Percentiles rank a stretch among this genome's conserved stretches.
phyloP scores from a whole-genome alignment of 371 early-diverging fungal species.

The Gilbertella persicaria region DNA sequence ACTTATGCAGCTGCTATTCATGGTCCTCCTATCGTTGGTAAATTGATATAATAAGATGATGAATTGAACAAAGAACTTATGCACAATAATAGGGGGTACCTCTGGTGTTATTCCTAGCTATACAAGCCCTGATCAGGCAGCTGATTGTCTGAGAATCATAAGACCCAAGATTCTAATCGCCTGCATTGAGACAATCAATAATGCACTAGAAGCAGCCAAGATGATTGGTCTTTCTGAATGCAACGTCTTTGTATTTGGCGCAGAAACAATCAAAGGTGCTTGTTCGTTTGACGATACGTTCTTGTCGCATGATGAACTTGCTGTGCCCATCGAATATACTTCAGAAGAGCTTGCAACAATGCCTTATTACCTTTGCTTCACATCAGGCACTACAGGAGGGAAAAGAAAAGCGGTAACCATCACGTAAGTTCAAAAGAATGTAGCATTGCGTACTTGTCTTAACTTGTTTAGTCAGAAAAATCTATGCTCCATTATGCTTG shows the following conservation, averaged over 20 bases:
- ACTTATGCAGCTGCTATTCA: neutral
- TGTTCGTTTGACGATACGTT: constrained; percentile 16
- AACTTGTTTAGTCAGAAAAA: too few species aligned
- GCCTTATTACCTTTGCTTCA: constrained; percentile 19
- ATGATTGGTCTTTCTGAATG: constrained; percentile 44
- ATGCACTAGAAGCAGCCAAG: constrained; percentile 50
- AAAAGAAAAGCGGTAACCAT: constrained; percentile 19
- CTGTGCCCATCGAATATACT: constrained; percentile 4
- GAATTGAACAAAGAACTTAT: neutral
- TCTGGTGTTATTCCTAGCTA: constrained; percentile 59
- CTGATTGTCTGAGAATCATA: constrained; percentile 62
- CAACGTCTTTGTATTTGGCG: constrained; percentile 56
- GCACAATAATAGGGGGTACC: neutral
- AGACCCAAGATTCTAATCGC: constrained; percentile 41
- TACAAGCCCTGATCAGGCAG: constrained; percentile 56
- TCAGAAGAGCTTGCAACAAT: constrained; percentile 8
- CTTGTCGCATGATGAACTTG: constrained; percentile 2
- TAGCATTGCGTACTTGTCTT: too few species aligned
- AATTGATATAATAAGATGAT: neutral
- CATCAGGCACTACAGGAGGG: constrained; percentile 35
- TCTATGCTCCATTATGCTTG: too few species aligned
- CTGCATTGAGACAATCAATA: constrained; percentile 33
- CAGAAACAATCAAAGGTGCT: constrained; percentile 22
- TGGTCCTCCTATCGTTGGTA: constrained; percentile 7
- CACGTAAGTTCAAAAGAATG: too few species aligned